phyloP scores from a whole-genome alignment of 306 rosid species.

The Styphnolobium japonicum region DNA sequence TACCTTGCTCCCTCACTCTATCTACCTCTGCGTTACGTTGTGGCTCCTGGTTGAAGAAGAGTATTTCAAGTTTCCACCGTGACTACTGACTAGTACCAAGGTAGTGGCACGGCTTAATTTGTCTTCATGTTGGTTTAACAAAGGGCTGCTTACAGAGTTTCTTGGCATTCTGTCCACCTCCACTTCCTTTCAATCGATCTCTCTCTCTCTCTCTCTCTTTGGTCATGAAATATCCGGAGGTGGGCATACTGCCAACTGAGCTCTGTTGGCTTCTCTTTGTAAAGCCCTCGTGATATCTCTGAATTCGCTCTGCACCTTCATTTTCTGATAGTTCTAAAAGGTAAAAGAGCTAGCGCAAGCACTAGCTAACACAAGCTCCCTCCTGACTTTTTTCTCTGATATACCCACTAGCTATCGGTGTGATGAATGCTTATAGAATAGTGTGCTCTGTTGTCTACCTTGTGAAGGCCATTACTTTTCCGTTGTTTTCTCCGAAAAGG shows the following conservation, averaged over 20 bases:
- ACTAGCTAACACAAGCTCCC: neutral
- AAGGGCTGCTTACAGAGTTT: constrained; percentile 74
- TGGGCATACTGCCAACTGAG: constrained; percentile 92
- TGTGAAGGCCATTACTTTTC: too few relatives aligned
- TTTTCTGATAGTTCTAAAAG: neutral
- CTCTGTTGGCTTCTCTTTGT: constrained; percentile 80
- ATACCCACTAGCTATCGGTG: neutral
- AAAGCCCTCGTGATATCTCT: constrained; percentile 53
- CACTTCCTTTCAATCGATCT: neutral
- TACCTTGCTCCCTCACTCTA: neutral
- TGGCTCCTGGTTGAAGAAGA: neutral
- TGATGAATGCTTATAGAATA: neutral
- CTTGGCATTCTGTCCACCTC: constrained; percentile 99
- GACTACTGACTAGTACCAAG: neutral
- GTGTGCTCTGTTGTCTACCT: neutral
- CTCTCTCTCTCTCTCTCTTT: neutral
- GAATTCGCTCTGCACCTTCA: too few relatives aligned
- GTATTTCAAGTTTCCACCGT: neutral
- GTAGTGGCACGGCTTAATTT: neutral
- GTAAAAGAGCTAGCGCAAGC: neutral
- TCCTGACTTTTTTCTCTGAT: neutral
- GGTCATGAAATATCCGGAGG: constrained; percentile 48
- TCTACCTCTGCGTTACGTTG: neutral
- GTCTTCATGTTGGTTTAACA: constrained; percentile 59
- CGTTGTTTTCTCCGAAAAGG: neutral